Evolutionary conservation across 176 grass and related monocot species (phyloP).

Genomic region (Aegilops sharonensis): DNA sequence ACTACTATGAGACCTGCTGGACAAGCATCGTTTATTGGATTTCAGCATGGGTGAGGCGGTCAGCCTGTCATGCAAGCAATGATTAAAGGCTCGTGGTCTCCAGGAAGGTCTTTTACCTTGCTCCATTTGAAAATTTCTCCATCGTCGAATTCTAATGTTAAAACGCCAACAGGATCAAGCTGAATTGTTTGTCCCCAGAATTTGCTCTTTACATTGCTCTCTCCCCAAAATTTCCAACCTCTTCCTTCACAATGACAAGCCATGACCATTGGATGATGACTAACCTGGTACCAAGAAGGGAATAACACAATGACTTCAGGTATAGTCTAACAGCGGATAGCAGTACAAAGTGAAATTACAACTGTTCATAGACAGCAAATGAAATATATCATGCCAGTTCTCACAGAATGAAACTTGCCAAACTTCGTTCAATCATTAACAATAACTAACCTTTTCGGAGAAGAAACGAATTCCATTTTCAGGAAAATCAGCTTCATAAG

Average conservation of each 20-base stretch:
- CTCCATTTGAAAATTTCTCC: constrained; percentile 65
- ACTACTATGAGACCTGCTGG: background rate
- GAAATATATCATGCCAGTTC: background rate
- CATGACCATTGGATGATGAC: constrained; percentile 59
- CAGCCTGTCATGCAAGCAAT: background rate
- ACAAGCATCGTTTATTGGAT: background rate
- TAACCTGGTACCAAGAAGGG: constrained; percentile 39
- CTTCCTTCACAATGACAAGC: constrained; percentile 64
- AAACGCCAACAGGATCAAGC: constrained; percentile 52
- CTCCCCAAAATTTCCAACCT: constrained; percentile 65
- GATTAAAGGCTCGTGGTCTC: background rate
- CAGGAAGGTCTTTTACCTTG: constrained; percentile 32
- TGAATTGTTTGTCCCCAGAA: constrained; percentile 68
- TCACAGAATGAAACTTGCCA: background rate
- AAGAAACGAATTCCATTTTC: constrained; percentile 57
- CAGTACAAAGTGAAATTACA: background rate
- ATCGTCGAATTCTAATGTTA: constrained; percentile 61
- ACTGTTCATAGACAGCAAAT: background rate
- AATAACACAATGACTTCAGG: background rate
- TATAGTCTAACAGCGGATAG: background rate
- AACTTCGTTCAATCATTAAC: background rate
- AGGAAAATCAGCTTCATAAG: constrained; percentile 59
- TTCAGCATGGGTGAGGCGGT: background rate
- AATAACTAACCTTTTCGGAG: constrained; percentile 49
- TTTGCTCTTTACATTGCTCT: constrained; percentile 61